These are phyloP conservation scores for Sclerotinia trifoliorum DNA, from an alignment of 2,329 filamentous ascomycete species.

Conservation along the genomic window DNA sequence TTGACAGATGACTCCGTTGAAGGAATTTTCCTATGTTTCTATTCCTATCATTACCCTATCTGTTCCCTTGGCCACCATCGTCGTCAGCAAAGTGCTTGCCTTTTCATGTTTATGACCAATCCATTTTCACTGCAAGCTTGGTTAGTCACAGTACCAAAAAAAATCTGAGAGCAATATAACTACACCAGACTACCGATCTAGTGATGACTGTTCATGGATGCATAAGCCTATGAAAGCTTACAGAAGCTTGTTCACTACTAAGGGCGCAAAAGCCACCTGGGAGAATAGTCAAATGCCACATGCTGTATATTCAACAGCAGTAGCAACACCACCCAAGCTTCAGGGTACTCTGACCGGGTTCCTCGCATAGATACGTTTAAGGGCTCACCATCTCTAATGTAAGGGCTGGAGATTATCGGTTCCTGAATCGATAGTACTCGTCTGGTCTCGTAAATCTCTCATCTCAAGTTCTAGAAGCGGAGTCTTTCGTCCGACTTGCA, in stretches of 20 bases:
- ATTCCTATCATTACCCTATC: neutral
- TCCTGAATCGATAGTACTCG: neutral
- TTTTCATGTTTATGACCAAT: neutral
- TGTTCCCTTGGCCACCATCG: neutral
- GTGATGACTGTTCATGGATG: conserved; percentile 23
- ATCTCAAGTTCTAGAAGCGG: conserved; percentile 4
- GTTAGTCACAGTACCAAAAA: neutral
- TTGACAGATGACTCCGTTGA: neutral
- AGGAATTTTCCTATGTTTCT: neutral
- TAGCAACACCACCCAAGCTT: conserved; percentile 3
- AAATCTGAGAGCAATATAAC: neutral
- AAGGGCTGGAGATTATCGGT: neutral
- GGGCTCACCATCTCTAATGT: neutral
- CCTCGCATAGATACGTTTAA: neutral
- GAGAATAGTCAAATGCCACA: conserved; percentile 26
- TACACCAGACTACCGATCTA: conserved; percentile 10
- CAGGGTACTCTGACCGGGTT: neutral
- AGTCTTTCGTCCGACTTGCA: neutral
- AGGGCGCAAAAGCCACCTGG: conserved; percentile 18
- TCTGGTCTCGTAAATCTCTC: neutral
- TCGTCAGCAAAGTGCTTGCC: conserved; percentile 10
- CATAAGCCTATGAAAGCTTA: conserved; percentile 22
- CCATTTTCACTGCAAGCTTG: neutral
- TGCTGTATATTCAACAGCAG: conserved; percentile 8
- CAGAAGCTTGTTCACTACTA: conserved; percentile 1